phyloP scores from a whole-genome alignment of 1,284 basidiomycete genomes.

The Ustilago loliicola region DNA sequence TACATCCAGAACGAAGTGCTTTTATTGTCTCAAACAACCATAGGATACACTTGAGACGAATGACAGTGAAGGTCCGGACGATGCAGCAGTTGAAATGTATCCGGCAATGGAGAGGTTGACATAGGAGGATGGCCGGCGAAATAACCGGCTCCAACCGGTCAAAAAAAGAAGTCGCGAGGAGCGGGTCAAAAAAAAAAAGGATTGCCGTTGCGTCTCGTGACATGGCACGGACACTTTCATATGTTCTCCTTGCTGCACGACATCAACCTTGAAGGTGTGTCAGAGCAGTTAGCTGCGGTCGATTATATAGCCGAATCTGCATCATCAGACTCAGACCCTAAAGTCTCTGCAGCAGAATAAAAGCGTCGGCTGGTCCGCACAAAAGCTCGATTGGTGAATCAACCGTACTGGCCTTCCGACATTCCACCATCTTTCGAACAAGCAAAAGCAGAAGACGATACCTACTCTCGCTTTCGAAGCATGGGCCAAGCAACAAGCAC shows the following conservation, averaged over 20 bases:
- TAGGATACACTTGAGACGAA: too few species aligned
- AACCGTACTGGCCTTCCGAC: neutral
- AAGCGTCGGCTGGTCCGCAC: neutral
- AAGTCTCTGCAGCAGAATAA: neutral
- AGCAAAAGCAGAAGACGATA: neutral
- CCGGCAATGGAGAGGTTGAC: too few species aligned
- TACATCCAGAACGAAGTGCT: too few species aligned
- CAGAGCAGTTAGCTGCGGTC: too few species aligned
- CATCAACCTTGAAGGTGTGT: neutral
- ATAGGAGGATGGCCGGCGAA: conserved; percentile 16
- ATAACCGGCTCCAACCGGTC: conserved; percentile 26
- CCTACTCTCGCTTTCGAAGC: neutral
- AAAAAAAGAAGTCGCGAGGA: conserved; percentile 9
- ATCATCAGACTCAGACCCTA: neutral
- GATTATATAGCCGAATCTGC: too few species aligned
- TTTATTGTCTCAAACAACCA: too few species aligned
- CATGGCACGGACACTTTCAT: conserved; percentile 23
- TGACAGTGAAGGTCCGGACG: too few species aligned
- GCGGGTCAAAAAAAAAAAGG: conserved; percentile 18
- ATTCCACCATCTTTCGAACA: neutral
- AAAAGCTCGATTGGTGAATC: too few species aligned
- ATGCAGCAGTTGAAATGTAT: too few species aligned
- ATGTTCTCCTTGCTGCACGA: neutral
- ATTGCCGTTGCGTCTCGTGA: conserved; percentile 34
- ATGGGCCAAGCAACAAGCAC: conserved; percentile 47